Conservation (phyloP, 768 basidiomycete genomes). For the Mycena sanguinolenta region DNA sequence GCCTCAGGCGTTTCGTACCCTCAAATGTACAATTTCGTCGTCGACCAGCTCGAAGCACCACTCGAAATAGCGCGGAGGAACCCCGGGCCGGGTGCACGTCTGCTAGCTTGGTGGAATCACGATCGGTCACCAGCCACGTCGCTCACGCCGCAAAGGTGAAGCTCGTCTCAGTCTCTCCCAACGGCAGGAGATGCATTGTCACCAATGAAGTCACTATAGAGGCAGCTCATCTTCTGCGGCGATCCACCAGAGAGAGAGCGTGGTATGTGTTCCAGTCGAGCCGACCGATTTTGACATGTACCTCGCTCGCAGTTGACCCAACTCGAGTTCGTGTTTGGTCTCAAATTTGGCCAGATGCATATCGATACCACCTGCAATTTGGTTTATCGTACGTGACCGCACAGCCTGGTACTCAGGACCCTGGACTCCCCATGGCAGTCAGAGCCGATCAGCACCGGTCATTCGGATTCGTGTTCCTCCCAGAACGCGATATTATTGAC, state of each 20-base stretch:
- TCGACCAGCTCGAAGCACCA: no score
- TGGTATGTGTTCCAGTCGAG: background rate
- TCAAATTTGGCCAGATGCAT: slow-evolving; percentile 2
- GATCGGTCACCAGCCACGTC: slow-evolving; percentile 7
- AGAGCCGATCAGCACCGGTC: slow-evolving; percentile 12
- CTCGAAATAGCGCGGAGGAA: no score
- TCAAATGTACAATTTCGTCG: no score
- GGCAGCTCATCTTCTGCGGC: slow-evolving; percentile 7
- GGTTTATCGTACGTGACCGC: slow-evolving; percentile 1
- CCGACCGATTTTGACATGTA: background rate
- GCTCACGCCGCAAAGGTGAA: slow-evolving; percentile 7
- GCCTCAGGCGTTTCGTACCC: no score
- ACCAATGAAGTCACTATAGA: slow-evolving; percentile 10
- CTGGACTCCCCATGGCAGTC: slow-evolving; percentile 1
- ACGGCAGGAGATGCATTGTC: slow-evolving; percentile 9
- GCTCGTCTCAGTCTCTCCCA: slow-evolving; percentile 6
- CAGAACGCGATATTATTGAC: no score
- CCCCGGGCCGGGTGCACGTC: no score
- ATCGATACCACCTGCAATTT: slow-evolving; percentile 13
- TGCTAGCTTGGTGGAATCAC: no score
- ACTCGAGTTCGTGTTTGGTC: slow-evolving; percentile 9
- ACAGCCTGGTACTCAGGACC: background rate
- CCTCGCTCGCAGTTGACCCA: background rate
- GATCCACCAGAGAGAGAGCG: slow-evolving; percentile 9
- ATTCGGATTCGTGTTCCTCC: no score